These are phyloP conservation scores for Lotmaria passim DNA, from an alignment of 208 protist genomes.

Conservation along the genomic window DNA sequence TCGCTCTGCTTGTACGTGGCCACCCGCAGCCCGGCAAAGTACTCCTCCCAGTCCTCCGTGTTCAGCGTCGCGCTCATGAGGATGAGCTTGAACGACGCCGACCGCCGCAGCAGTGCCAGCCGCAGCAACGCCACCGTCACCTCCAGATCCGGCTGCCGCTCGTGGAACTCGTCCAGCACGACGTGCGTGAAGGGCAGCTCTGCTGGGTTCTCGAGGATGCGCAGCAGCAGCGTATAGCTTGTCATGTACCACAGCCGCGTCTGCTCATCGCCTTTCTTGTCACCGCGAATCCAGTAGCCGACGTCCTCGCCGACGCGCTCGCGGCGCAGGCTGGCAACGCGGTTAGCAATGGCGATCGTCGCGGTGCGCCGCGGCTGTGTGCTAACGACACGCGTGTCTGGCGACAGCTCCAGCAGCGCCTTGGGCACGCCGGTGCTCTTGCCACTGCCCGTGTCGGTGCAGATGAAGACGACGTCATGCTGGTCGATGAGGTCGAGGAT, in stretches of 20 bases:
- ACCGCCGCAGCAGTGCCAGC: constrained; percentile 60
- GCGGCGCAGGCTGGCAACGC: constrained; percentile 61
- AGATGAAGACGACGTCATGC: constrained; percentile 88
- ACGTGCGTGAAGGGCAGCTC: constrained; percentile 85
- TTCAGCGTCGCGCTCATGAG: constrained; percentile 93
- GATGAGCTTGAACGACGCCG: constrained; percentile 74
- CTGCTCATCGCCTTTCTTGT: constrained; percentile 77
- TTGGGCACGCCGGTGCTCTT: constrained; percentile 89
- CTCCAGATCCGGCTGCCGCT: constrained; percentile 94
- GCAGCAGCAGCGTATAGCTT: constrained; percentile 87
- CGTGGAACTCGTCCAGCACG: constrained; percentile 96
- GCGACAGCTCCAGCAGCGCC: constrained; percentile 68
- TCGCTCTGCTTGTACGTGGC: constrained; percentile 82
- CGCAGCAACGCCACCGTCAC: constrained; percentile 90
- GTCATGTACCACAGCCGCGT: constrained; percentile 91
- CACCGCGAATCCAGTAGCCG: constrained; percentile 89
- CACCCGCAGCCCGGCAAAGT: constrained; percentile 82
- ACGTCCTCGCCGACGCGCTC: constrained; percentile 75
- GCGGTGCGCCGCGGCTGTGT: constrained; percentile 82
- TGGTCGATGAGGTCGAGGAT: constrained; percentile 80
- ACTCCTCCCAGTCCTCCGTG: constrained; percentile 83
- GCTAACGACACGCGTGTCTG: constrained; percentile 59
- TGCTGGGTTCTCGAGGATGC: constrained; percentile 60
- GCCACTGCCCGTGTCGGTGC: constrained; percentile 88
- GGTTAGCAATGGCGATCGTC: constrained; percentile 73